These are phyloP conservation scores for Lentinula sp. DNA, from an alignment of 768 basidiomycete species.

Conservation along the genomic window DNA sequence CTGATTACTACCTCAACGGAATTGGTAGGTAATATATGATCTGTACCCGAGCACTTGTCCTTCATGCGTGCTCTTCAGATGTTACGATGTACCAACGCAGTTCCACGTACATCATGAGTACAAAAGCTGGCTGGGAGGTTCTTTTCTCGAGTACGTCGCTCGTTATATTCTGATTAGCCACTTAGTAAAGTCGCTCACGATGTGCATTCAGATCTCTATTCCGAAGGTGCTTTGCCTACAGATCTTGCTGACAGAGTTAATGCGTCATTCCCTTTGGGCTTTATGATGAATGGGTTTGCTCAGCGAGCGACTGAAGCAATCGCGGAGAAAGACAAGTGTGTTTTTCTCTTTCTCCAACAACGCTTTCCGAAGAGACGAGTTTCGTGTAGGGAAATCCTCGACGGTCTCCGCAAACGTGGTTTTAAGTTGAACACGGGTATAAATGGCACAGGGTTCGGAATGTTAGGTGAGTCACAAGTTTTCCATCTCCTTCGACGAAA, in stretches of 20 bases:
- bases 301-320: slow-evolving; percentile 29
- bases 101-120: slow-evolving; percentile 49
- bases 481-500: neutral
- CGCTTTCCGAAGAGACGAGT: neutral
- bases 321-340: slow-evolving; percentile 37
- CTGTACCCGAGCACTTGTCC: neutral
- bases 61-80: slow-evolving; percentile 17
- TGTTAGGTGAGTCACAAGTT: slow-evolving; percentile 13
- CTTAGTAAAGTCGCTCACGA: too few relatives aligned
- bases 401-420: slow-evolving; percentile 39
- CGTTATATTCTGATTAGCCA: neutral
- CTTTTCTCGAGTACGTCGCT: slow-evolving; percentile 9
- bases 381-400: slow-evolving; percentile 32
- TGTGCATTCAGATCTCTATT: slow-evolving; percentile 21
- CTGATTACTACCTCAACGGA: slow-evolving; percentile 33
- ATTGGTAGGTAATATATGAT: slow-evolving; percentile 17
- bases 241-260: slow-evolving; percentile 47
- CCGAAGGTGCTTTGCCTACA: slow-evolving; percentile 40
- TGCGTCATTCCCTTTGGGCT: slow-evolving; percentile 37
- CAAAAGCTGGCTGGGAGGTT: slow-evolving; percentile 29
- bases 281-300: slow-evolving; percentile 13
- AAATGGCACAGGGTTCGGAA: slow-evolving; percentile 35
- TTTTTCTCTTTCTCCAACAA: neutral
- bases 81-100: slow-evolving; percentile 45
- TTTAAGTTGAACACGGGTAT: slow-evolving; percentile 39